Percentiles rank a stretch among this genome's conserved stretches.
These are phyloP conservation scores for Parmelia sp. DNA, from an alignment of 495 filamentous ascomycete genomes.

Conservation along the genomic window DNA sequence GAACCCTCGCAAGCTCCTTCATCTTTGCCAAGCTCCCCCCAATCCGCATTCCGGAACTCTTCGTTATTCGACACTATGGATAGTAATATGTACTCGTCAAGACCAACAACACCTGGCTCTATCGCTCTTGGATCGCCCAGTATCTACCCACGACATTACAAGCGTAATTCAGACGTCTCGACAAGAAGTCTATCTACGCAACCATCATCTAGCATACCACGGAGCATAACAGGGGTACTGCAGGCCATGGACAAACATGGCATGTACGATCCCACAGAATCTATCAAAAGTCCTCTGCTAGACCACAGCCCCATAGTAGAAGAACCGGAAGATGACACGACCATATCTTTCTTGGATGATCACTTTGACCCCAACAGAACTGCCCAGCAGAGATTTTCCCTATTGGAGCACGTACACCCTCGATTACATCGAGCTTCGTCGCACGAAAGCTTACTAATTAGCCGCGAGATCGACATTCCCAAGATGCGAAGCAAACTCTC, in stretches of 20 bases:
- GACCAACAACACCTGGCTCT: slow-evolving; percentile 70
- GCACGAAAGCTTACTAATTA: slow-evolving; percentile 48
- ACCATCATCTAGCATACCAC: background rate
- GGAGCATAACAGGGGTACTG: slow-evolving; percentile 6
- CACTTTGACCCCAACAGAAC: slow-evolving; percentile 26
- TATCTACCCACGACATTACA: slow-evolving; percentile 43
- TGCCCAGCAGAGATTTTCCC: slow-evolving; percentile 26
- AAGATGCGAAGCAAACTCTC: slow-evolving; percentile 21
- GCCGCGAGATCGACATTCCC: slow-evolving; percentile 48
- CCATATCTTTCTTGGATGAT: slow-evolving; percentile 13
- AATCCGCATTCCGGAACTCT: slow-evolving; percentile 63
- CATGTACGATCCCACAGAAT: slow-evolving; percentile 6
- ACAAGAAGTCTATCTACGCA: slow-evolving; percentile 33
- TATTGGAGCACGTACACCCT: slow-evolving; percentile 25
- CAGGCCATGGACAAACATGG: background rate
- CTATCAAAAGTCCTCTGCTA: background rate
- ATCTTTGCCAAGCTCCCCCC: slow-evolving; percentile 75
- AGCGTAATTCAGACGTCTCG: slow-evolving; percentile 49
- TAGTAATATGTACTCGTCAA: slow-evolving; percentile 50
- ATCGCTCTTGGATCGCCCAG: slow-evolving; percentile 53
- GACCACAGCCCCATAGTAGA: slow-evolving; percentile 23
- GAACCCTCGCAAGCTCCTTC: slow-evolving; percentile 52
- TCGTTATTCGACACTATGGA: slow-evolving; percentile 69
- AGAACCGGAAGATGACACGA: slow-evolving; percentile 23
- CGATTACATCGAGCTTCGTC: slow-evolving; percentile 38